Percentiles rank a stretch among this genome's conserved stretches.
phyloP scores from a whole-genome alignment of 305 asterid species.

The Rubia tinctorum region DNA sequence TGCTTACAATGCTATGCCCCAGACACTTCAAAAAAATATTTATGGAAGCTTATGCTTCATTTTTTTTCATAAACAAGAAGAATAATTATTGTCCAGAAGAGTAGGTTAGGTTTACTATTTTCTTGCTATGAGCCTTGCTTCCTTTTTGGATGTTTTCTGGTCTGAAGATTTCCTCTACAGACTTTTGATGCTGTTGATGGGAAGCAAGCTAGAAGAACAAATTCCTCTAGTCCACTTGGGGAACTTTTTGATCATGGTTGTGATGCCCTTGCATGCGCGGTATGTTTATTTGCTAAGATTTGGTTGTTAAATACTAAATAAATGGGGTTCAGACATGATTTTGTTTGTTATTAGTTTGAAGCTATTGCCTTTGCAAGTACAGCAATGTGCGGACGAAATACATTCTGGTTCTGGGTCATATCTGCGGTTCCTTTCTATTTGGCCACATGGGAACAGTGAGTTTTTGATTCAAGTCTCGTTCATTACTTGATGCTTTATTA shows the following conservation, averaged over 20 bases:
- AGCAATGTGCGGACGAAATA: conserved; percentile 68
- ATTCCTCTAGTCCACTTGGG: conserved; percentile 93
- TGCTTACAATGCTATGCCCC: not conserved
- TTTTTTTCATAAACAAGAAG: not conserved
- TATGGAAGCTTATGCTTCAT: not conserved
- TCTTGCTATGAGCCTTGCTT: conserved; percentile 20
- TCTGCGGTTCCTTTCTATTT: conserved; percentile 82
- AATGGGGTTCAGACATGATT: conserved; percentile 18
- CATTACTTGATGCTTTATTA: not conserved
- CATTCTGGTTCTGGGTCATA: conserved; percentile 92
- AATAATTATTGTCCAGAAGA: not conserved
- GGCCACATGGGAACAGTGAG: conserved; percentile 90
- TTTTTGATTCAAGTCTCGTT: not conserved
- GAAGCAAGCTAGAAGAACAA: conserved; percentile 95
- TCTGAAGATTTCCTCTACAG: conserved; percentile 31
- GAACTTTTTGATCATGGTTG: conserved; percentile 98
- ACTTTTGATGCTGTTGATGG: conserved; percentile 99
- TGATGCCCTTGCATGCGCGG: conserved; percentile 99
- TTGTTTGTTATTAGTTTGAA: conserved; percentile 56
- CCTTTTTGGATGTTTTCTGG: conserved; percentile 15
- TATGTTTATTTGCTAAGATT: conserved; percentile 34
- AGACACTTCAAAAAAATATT: not conserved
- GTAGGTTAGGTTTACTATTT: not conserved
- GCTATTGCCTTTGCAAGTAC: conserved; percentile 33
- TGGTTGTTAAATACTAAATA: conserved; percentile 10